phyloP scores from a whole-genome alignment of 2,329 filamentous ascomycete genomes.

The Fusarium oligoseptatum region DNA sequence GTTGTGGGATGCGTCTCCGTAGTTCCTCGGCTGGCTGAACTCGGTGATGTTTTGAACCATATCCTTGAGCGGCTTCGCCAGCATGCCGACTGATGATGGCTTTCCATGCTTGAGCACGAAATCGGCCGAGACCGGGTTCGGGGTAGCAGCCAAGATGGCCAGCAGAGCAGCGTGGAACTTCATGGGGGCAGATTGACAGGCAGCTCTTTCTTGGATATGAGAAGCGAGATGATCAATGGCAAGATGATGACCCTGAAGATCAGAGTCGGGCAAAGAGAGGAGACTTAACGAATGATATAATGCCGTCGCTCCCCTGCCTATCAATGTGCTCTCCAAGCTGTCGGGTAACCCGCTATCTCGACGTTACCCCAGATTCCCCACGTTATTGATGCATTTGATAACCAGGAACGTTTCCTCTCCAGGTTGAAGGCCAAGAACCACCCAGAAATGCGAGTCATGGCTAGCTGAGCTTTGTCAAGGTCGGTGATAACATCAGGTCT shows the following conservation, averaged over 20 bases:
- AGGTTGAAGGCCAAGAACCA: neutral
- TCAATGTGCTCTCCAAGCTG: neutral
- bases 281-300: neutral
- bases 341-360: neutral
- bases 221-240: neutral
- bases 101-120: neutral
- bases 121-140: neutral
- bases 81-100: neutral
- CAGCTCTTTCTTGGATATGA: neutral
- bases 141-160: neutral
- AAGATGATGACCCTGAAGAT: neutral
- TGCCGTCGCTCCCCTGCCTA: neutral
- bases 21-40: conserved; percentile 16
- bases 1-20: conserved; percentile 9
- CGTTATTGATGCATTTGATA: neutral
- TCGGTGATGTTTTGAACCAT: neutral
- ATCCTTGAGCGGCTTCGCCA: neutral
- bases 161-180: neutral
- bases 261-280: neutral
- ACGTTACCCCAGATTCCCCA: neutral
- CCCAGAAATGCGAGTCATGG: neutral
- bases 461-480: neutral
- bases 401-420: neutral
- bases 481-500: neutral
- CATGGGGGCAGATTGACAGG: neutral